Percentiles rank a stretch among this genome's conserved stretches.
These are phyloP conservation scores for Apiospora kogelbergensis DNA, from an alignment of 2,329 filamentous ascomycete genomes.

Conservation along the genomic window DNA sequence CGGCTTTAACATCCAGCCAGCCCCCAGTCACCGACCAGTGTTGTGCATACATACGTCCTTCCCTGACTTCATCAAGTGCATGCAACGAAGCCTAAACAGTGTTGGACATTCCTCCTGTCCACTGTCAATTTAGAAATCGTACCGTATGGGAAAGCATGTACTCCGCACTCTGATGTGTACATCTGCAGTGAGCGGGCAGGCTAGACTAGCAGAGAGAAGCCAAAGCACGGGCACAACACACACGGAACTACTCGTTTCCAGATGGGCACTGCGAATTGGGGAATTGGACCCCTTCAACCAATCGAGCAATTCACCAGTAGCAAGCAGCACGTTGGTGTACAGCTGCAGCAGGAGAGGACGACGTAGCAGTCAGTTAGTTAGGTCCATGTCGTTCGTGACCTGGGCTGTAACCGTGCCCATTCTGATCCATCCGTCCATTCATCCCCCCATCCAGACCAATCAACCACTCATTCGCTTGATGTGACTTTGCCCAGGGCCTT, in stretches of 20 bases:
- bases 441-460: neutral
- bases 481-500: neutral
- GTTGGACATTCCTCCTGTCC: neutral
- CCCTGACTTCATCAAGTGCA: neutral
- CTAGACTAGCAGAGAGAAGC: neutral
- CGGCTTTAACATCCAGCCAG: neutral
- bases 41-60: neutral
- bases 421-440: slow-evolving; percentile 8
- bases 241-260: slow-evolving; percentile 5
- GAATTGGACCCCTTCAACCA: slow-evolving; percentile 1
- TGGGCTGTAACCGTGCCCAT: slow-evolving; percentile 6
- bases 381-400: slow-evolving; percentile 2
- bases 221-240: neutral
- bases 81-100: slow-evolving; percentile 1
- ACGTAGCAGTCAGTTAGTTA: neutral
- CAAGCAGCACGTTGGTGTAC: neutral
- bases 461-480: slow-evolving; percentile 7
- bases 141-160: too few species aligned
- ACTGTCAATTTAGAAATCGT: neutral
- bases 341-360: too few species aligned
- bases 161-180: neutral
- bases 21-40: neutral
- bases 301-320: neutral
- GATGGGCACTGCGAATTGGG: neutral
- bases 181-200: neutral